A percentile compares a stretch with the other conserved stretches of the same genome.
Conservation (phyloP, 2,329 filamentous ascomycete species). For the Pseudogymnoascus sp. region DNA sequence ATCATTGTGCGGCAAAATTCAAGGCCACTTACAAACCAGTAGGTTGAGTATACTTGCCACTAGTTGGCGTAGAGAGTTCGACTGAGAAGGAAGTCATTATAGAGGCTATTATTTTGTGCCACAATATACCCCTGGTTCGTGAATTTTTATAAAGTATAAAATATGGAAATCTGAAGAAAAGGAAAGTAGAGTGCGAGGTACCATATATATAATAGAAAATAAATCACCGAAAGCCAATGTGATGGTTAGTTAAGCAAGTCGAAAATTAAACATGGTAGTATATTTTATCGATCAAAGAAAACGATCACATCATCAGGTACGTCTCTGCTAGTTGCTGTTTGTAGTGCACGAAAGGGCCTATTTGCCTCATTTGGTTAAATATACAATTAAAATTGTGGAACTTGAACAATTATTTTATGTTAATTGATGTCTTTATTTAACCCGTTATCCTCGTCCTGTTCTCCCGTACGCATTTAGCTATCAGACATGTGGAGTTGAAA, state of each 20-base stretch:
- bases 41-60: constrained; percentile 28
- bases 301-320: not conserved
- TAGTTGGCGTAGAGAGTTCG: constrained; percentile 23
- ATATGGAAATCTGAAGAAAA: not conserved
- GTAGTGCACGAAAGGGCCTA: not conserved
- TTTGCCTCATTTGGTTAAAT: not conserved
- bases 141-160: not conserved
- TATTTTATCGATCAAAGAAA: not conserved
- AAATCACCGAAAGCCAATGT: not conserved
- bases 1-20: not conserved
- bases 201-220: not conserved
- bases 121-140: not conserved
- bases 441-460: not conserved
- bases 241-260: not conserved
- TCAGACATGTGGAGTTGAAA: not conserved
- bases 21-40: constrained; percentile 34
- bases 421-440: not conserved
- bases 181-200: not conserved
- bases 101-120: not conserved
- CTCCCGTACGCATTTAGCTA: not conserved
- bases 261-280: not conserved
- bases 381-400: not conserved
- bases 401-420: not conserved
- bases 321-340: not conserved
- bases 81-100: constrained; percentile 19